A percentile compares a stretch with the other conserved stretches of the same genome.
phyloP scores from a whole-genome alignment of 2,329 filamentous ascomycete species.

The Cryphonectria parasitica region DNA sequence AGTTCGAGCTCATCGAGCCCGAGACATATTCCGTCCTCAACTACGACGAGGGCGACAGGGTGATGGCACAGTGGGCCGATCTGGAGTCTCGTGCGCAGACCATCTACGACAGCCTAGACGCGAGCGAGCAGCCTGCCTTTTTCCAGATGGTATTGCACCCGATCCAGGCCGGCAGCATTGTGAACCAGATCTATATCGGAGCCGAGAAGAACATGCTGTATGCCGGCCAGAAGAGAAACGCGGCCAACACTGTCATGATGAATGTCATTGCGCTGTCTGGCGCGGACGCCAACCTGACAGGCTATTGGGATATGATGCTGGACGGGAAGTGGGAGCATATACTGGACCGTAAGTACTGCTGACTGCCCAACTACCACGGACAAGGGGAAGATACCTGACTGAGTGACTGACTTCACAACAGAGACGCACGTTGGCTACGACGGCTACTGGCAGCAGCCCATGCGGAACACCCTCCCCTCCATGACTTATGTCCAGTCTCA shows the following conservation, averaged over 20 bases:
- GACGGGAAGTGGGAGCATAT: constrained; percentile 67
- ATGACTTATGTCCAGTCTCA: constrained; percentile 62
- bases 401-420: constrained; percentile 23
- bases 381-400: not conserved
- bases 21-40: constrained; percentile 64
- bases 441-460: constrained; percentile 70
- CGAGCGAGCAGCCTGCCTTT: constrained; percentile 58
- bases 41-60: constrained; percentile 65
- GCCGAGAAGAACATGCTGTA: constrained; percentile 57
- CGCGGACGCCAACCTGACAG: constrained; percentile 60
- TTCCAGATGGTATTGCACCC: constrained; percentile 67
- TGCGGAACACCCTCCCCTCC: constrained; percentile 68
- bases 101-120: constrained; percentile 58
- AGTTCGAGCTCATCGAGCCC: constrained; percentile 65
- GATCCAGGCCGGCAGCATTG: constrained; percentile 58
- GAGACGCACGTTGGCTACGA: constrained; percentile 60
- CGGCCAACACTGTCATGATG: constrained; percentile 58
- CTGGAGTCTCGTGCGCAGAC: constrained; percentile 58
- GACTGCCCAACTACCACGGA: not conserved
- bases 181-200: constrained; percentile 57
- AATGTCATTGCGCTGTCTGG: constrained; percentile 57
- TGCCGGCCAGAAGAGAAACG: constrained; percentile 56
- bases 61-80: constrained; percentile 58
- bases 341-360: constrained; percentile 54
- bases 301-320: constrained; percentile 60